Evolutionary conservation across 176 grass and related monocot genomes (phyloP), one percentile per base, ranked within the genome.

Genomic region (Triticum aestivum): DNA sequence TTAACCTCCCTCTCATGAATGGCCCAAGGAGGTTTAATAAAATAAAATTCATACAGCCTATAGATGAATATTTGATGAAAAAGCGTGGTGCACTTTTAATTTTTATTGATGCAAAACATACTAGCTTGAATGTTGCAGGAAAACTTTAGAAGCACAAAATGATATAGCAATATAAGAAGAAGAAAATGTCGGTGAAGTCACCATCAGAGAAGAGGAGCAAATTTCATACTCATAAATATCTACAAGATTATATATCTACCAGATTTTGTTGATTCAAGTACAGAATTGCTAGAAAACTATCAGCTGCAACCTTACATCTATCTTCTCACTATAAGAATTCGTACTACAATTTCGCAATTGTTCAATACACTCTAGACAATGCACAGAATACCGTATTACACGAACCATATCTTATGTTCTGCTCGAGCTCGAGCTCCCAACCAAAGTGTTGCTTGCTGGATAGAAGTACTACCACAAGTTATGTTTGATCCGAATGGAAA

Each of bases 1-100:
- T 98, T 91, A 61, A 98, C 93, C 88, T 98, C 95, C 79, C 83
- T 95, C 84, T 98, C 95, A 65, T 89, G 93, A 69, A 98, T 89
- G 84, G 92, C 95, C 95, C 95, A 77, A 91, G 95, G 42, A 98
- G 95, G 9, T 77, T 58, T 51, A 30, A 41, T 51, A 0, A 65
- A 27, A 70, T 47, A 83, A 33, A 20, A 21, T 1, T 27, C 1
- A 26, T 72, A 26, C 35, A 85, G 5, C n/a, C 29, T 35, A 85
- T 41, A 76, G 9, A 81, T 80, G 42, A 47, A 62, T 33, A 45
- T 20, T 85, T 24, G 23, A 47, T 47, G 33, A 9, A 8, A 85
- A 54, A 45, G 20, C 11, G 17, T 1, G 33, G 39, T 0, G 1
- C 33, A 69, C 56, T 58, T 88, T 37, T 62, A 38, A 12, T 13